Base-by-base conservation (phyloP, 176 grass and related monocot genomes). In the Oryza officinalis region DNA sequence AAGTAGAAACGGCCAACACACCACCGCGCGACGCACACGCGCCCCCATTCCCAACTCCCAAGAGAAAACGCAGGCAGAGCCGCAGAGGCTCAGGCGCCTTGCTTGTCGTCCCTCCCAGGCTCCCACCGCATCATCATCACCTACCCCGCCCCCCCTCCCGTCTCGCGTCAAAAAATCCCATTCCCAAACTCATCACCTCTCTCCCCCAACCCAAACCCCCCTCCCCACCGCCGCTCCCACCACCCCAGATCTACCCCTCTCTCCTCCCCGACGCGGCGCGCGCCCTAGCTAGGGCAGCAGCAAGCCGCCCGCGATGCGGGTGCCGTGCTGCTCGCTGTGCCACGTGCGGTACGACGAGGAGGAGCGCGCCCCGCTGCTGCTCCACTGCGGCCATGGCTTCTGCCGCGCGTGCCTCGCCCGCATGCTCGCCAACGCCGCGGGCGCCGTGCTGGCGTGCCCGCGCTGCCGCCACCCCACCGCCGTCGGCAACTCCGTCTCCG, bases 371-470 rank as follows among this genome's bases (percentile, higher is more conserved):
- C 93, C 97, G 59, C 91, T 99, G 41, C 93, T 99, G 5, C 93
- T 99, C 83, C 89, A 94, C 91, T 99, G 97, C 87, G 97, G 97
- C 67, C 97, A 99, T 64, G 93, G 97, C 72, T 99, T 99, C 93
- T 99, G 97, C 89, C 89, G 89, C 83, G 83, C 88, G 18, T 99
- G 97, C 91, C 97, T 99, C 33, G 83, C 93, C 18, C 86, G 84
- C 84, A 91, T 96, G 97, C 94, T 99, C 45, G 87, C 93, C 26
- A 72, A 89, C 38, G 74, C 91, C 13, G 47, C 91, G 27, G 87
- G 67, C 63, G 91, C 91, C 28, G 89, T 90, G 65, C 78, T 96
- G 49, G 60, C 86, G 26, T 99, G 97, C 81, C 97, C 97, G 49
- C 88, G 97, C 13, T 99, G 97, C 59, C 97, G 97, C 84, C 93